Evolutionary conservation across 148 eudicot genomes (phyloP), one percentile per base, ranked within the genome.

Genomic region (Nepenthes mirabilis): DNA sequence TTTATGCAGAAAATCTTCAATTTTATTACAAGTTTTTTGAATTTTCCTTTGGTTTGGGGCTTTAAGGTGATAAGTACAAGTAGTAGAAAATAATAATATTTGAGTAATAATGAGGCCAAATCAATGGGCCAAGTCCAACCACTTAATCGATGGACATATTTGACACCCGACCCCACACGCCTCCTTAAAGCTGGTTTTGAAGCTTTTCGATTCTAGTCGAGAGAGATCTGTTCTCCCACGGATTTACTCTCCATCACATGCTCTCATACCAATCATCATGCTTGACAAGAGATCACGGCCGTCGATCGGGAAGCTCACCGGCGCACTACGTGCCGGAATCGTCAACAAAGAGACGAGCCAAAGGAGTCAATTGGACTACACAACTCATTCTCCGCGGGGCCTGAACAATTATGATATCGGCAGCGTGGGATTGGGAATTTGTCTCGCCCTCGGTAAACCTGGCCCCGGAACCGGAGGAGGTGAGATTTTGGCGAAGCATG

Each of bases 381-480:
- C 58, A 63, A 61, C 58, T 55, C 71, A 58, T 8, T 82, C 87
- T 0, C 87, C 87, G 4, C 70, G 72, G 54, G 67, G 81, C 1
- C 55, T 70, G 8, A 86, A 77, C 35, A 66, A 57, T 14, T 71
- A 68, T n/a, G 81, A 78, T 68, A 67, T 71, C 14, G 83, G 86
- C 34, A 81, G 80, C 7, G 65, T 84, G 33, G 95, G 95, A 2
- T 75, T 88, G 8, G 95, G 84, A n/a, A 82, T 88, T 37, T 75
- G 80, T 0, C 90, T 85, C 1, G 83, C 86, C 43, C 84, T 86
- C 1, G 82, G 83, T 23, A 67, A 75, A 61, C 34, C 76, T 32
- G 68, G 11, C 52, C 61, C 33, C 5, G 60, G 43, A 6, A 11
- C 1, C 33, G 36, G 52, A 2, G 48, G 8, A 5, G 50, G 68